A percentile compares a stretch with the other conserved stretches of the same genome.
Evolutionary conservation across 352 stramenopile genomes (phyloP).

Genomic region (Pythium sp.): DNA sequence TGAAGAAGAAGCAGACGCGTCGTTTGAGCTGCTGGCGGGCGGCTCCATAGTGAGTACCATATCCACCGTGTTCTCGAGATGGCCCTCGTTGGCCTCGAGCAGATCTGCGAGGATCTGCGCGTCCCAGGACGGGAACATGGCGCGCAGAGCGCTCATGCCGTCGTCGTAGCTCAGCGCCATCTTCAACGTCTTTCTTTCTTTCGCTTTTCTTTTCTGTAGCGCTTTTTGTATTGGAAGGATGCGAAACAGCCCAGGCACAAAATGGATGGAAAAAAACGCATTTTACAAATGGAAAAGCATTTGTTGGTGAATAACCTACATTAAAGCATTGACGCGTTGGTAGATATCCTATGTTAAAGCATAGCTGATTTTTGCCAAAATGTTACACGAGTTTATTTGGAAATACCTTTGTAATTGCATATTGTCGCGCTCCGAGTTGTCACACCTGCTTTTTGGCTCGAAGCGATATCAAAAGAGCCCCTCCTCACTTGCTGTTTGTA

Average conservation of each 20-base stretch:
- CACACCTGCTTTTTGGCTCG: neutral
- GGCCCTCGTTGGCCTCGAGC: constrained; percentile 60
- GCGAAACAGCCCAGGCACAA: neutral
- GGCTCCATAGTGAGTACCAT: constrained; percentile 69
- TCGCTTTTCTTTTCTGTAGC: neutral
- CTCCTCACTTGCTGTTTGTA: constrained; percentile 5
- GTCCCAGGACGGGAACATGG: constrained; percentile 82
- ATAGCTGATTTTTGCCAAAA: neutral
- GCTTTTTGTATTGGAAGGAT: neutral
- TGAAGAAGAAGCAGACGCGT: constrained; percentile 9
- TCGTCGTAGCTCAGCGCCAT: constrained; percentile 66
- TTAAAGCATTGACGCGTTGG: neutral
- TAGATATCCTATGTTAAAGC: neutral
- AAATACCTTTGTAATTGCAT: constrained; percentile 8
- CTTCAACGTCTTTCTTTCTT: constrained; percentile 8
- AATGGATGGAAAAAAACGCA: neutral
- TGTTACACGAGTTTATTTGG: neutral
- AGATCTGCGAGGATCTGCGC: constrained; percentile 50
- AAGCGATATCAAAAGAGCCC: neutral
- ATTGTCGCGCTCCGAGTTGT: neutral
- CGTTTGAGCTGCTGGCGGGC: constrained; percentile 9
- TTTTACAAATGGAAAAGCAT: too few relatives aligned
- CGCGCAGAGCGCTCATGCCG: constrained; percentile 56
- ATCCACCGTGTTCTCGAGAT: constrained; percentile 76
- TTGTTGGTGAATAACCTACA: neutral